Evolutionary conservation across 176 grass and related monocot genomes (phyloP).

Genomic region (Ensete glaucum): DNA sequence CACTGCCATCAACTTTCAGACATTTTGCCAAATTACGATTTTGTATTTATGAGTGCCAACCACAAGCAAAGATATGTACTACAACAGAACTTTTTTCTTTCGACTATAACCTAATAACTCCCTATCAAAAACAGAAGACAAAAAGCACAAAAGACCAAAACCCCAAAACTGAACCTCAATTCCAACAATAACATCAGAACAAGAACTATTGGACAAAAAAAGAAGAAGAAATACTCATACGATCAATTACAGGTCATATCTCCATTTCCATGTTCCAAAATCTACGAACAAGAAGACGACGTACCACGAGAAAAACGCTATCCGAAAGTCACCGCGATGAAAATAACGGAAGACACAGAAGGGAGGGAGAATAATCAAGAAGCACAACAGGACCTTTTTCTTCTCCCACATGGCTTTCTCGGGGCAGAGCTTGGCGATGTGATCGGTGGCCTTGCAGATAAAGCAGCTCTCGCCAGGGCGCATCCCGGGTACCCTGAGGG

Average conservation of each 20-base stretch:
- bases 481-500: constrained; percentile 73
- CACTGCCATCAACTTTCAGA: too few relatives aligned
- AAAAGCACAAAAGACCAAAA: neutral
- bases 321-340: neutral
- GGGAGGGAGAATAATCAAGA: neutral
- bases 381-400: constrained; percentile 56
- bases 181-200: neutral
- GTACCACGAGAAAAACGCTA: neutral
- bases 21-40: too few relatives aligned
- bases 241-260: too few relatives aligned
- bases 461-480: constrained; percentile 95
- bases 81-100: too few relatives aligned
- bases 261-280: too few relatives aligned
- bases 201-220: neutral
- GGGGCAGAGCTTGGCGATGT: constrained; percentile 77
- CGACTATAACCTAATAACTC: too few relatives aligned
- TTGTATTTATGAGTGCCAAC: too few relatives aligned
- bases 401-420: constrained; percentile 82
- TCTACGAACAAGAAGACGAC: too few relatives aligned
- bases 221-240: neutral
- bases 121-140: too few relatives aligned
- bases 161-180: neutral
- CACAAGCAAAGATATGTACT: too few relatives aligned
- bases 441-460: constrained; percentile 79
- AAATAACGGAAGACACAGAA: neutral